Conservation (phyloP, 164 flowering plant genomes). For the Aristolochia contorta region DNA sequence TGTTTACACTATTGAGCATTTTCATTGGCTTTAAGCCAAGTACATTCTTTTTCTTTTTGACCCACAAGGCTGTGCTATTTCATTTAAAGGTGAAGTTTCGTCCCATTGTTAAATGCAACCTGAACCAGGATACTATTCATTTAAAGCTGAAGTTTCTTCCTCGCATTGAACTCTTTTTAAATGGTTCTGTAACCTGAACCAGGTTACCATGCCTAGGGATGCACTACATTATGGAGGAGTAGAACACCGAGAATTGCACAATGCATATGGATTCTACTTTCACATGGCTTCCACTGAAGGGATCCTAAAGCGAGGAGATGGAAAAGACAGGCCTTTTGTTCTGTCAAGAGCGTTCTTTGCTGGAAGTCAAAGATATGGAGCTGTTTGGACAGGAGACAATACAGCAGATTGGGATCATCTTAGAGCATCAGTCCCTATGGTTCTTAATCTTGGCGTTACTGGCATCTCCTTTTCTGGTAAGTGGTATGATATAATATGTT, state of each 20-base stretch:
- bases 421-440: constrained; percentile 91
- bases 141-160: no score
- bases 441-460: constrained; percentile 85
- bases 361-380: constrained; percentile 92
- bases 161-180: no score
- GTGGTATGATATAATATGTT: constrained; percentile 2
- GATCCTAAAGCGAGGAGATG: constrained; percentile 73
- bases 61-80: no score
- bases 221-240: constrained; percentile 78
- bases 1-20: no score
- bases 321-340: constrained; percentile 94
- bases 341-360: constrained; percentile 90
- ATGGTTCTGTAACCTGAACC: constrained; percentile 1
- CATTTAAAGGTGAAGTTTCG: no score
- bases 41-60: no score
- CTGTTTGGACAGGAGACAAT: constrained; percentile 98
- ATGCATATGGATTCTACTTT: constrained; percentile 91
- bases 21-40: no score
- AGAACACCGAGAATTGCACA: constrained; percentile 94
- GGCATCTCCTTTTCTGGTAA: constrained; percentile 85
- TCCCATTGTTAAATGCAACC: no score
- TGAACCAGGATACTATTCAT: no score
- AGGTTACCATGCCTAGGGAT: constrained; percentile 99
- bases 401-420: constrained; percentile 97
- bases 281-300: constrained; percentile 95